Base-by-base conservation (phyloP, 1,139 yeast species). In the Blastobotrys proliferans region DNA sequence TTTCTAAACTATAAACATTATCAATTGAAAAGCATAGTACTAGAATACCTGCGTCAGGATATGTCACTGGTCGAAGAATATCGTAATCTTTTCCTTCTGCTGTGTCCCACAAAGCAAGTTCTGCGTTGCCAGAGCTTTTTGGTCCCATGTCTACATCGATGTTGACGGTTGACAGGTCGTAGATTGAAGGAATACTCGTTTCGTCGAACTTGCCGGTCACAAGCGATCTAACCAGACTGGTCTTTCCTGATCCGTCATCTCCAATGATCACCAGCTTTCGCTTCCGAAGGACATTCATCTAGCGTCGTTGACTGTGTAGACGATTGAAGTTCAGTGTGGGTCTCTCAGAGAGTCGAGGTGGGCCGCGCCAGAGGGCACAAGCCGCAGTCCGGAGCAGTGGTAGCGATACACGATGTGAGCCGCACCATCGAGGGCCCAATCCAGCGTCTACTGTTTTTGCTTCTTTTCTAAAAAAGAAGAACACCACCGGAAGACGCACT, bases 21-120 rank as follows among this genome's bases (percentile, higher is more conserved):
- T 82, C 88, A 51, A 83, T 76, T 9, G 92, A 79, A 73, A 83
- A 84, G 73, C 94, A 83, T 56, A 84, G 81, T 65, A 84, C 73
- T 47, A 84, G 82, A 50, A 84, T 90, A 60, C 83, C 82, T 36
- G 94, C 79, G 63, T 83, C 92, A 46, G 94, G 94, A 67, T 84
- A 84, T n/a, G 87, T 79, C 58, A 84, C 71, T 11, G 94, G 94
- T 73, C 94, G 79, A 61, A 84, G 36, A 22, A 49, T 36, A 35
- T 45, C 50, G 19, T 38, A 46, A 11, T 45, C 50, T 32, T 47
- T 49, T 72, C 83, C 94, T 48, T 94, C 94, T 43, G 94, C 94
- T 56, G 94, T 84, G 81, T 84, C 94, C 94, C 94, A 84, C 54
- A 84, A 73, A n/a, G 94, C 92, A 67, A 84, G 74, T 64, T 83